Evolutionary conservation across 2,329 filamentous ascomycete genomes (phyloP), one percentile per base, ranked within the genome.

Genomic region (Zasmidium citrigriseum): DNA sequence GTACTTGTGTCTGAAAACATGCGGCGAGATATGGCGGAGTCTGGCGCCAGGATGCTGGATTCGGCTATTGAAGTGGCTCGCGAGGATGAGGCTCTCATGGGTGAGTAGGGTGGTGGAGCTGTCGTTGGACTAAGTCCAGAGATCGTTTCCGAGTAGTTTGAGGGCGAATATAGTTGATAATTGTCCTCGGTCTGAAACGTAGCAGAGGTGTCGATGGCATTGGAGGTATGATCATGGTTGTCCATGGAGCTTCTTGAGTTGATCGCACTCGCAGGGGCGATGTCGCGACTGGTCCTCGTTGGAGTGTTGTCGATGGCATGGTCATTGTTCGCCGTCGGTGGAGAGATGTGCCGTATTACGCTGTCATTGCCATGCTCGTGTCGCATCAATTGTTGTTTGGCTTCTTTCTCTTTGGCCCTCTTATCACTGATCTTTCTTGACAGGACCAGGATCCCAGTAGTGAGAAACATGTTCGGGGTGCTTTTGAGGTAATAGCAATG

Each of bases 351-450:
- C n/a, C n/a, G n/a, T n/a, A n/a, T n/a, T n/a, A n/a, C n/a, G n/a
- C n/a, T n/a, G n/a, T n/a, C n/a, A n/a, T n/a, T 41, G 49, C 55
- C 52, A 16, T 20, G 52, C 16, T 34, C 38, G 29, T 27, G 25
- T 18, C 29, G 16, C 9, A 56, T 21, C 20, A 45, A 41, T 41
- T 34, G 23, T 20, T 51, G 34, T 38, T 52, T 55, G 11, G 48
- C 25, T 25, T 59, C 27, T 46, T 52, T 44, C 46, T 55, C 55
- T 11, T 29, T 47, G 14, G 46, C 52, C n/a, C 52, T 51, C 38
- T 51, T 46, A 24, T 59, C 57, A 20, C 47, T 59, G 22, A 52
- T 54, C 46, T 52, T 55, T 21, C 52, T 23, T 10, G 46, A 54
- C 38, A 52, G 20, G 14, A 47, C 38, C n/a, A 59, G 21, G 16